Conservation (phyloP, 495 filamentous ascomycete species). For the Xylaria sp. region DNA sequence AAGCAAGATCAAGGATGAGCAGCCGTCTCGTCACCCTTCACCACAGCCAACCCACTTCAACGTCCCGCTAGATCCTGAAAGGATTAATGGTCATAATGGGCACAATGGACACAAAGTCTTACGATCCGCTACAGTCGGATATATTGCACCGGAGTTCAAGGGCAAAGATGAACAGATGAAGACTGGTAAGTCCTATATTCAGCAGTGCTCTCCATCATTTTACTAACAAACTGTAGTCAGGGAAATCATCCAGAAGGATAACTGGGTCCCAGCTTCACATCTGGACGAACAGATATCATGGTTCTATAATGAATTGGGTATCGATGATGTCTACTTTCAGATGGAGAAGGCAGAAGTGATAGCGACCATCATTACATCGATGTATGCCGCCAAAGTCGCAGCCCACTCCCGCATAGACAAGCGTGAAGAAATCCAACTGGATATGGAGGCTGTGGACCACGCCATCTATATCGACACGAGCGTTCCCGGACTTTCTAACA, state of each 20-base stretch:
- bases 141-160: constrained; percentile 93
- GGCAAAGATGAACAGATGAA: constrained; percentile 95
- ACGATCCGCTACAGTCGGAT: constrained; percentile 90
- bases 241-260: constrained; percentile 51
- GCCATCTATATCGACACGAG: constrained; percentile 99
- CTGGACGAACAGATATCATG: constrained; percentile 85
- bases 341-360: constrained; percentile 87
- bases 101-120: constrained; percentile 68
- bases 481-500: constrained; percentile 76
- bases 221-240: constrained; percentile 48
- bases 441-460: constrained; percentile 94
- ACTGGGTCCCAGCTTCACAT: constrained; percentile 85
- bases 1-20: constrained; percentile 43
- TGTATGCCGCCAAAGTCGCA: constrained; percentile 97
- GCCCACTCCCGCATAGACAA: constrained; percentile 94
- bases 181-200: constrained; percentile 64
- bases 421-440: constrained; percentile 88
- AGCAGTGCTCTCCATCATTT: background rate
- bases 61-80: constrained; percentile 59
- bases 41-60: constrained; percentile 91
- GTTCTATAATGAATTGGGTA: constrained; percentile 98
- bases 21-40: constrained; percentile 67
- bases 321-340: constrained; percentile 99
- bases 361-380: constrained; percentile 89
- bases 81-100: constrained; percentile 33